These are phyloP conservation scores for Globisporangium lucens DNA, from an alignment of 352 stramenopile species.

Conservation along the genomic window DNA sequence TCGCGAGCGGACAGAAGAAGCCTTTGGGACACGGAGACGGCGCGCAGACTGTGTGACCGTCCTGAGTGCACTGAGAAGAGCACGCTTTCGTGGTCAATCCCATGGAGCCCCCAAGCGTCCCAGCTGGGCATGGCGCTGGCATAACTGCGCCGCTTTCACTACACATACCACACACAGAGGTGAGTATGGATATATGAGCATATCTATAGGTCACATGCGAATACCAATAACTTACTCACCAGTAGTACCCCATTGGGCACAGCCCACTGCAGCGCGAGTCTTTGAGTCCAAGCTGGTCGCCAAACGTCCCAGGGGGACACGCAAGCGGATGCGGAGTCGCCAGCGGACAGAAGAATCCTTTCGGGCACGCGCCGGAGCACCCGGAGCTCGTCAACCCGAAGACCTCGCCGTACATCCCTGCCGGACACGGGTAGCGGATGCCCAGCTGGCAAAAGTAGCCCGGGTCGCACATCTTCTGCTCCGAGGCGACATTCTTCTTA, in stretches of 20 bases:
- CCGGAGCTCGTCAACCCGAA: conserved; percentile 23
- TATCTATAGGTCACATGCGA: no score
- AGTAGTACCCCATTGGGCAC: conserved; percentile 57
- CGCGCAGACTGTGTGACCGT: conserved; percentile 27
- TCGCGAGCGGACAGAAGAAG: conserved; percentile 54
- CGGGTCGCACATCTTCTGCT: conserved; percentile 40
- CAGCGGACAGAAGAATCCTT: conserved; percentile 54
- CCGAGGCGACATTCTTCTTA: conserved; percentile 8
- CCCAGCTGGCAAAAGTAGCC: conserved; percentile 64
- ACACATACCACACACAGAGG: neutral
- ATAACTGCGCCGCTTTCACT: conserved; percentile 37
- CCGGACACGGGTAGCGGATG: conserved; percentile 47
- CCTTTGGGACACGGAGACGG: conserved; percentile 47
- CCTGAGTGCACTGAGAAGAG: conserved; percentile 36
- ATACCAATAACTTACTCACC: conserved; percentile 24
- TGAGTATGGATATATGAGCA: neutral
- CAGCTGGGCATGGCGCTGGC: conserved; percentile 41
- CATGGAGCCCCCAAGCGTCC: conserved; percentile 30
- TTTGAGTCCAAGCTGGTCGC: conserved; percentile 27
- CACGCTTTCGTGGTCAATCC: conserved; percentile 48
- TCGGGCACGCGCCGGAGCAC: conserved; percentile 45
- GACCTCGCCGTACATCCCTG: conserved; percentile 43
- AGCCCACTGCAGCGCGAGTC: conserved; percentile 38
- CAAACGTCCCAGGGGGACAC: conserved; percentile 53
- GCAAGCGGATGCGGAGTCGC: conserved; percentile 39